Evolutionary conservation across 2,329 filamentous ascomycete genomes (phyloP).

Genomic region (Orbilia oligospora): DNA sequence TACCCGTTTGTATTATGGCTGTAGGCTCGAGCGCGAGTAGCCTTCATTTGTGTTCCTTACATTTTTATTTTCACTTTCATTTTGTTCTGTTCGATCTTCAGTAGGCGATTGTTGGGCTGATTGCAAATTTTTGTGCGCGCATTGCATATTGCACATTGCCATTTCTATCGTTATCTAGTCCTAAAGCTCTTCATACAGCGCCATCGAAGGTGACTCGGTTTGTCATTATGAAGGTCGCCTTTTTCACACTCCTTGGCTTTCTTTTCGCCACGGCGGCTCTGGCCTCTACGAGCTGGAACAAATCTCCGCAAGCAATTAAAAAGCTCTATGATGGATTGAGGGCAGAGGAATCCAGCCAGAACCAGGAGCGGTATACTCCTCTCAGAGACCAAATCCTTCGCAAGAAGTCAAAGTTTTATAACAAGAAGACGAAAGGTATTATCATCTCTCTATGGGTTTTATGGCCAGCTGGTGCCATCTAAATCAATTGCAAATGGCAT

Average conservation of each 20-base stretch:
- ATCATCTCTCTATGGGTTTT: too few species aligned
- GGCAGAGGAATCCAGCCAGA: background rate
- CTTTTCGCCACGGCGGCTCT: constrained; percentile 46
- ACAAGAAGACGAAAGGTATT: constrained; percentile 63
- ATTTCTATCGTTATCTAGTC: background rate
- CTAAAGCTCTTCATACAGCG: background rate
- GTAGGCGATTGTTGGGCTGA: background rate
- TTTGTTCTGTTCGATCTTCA: background rate
- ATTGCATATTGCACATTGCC: background rate
- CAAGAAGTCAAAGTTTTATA: constrained; percentile 62
- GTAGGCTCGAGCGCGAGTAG: background rate
- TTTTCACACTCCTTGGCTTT: constrained; percentile 37
- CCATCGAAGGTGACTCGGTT: constrained; percentile 4
- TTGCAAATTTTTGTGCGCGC: background rate
- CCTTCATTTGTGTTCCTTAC: background rate
- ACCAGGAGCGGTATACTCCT: constrained; percentile 13
- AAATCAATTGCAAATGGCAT: background rate
- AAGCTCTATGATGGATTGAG: constrained; percentile 34
- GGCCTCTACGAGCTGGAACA: constrained; percentile 45
- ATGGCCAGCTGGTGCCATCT: too few species aligned
- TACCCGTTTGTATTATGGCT: constrained; percentile 10
- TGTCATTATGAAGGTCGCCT: constrained; percentile 31
- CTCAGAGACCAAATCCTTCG: background rate
- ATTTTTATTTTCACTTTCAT: background rate
- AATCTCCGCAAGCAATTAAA: constrained; percentile 35